These are phyloP conservation scores for Meredithiella fracta DNA, from an alignment of 2,329 filamentous ascomycete species.

Conservation along the genomic window DNA sequence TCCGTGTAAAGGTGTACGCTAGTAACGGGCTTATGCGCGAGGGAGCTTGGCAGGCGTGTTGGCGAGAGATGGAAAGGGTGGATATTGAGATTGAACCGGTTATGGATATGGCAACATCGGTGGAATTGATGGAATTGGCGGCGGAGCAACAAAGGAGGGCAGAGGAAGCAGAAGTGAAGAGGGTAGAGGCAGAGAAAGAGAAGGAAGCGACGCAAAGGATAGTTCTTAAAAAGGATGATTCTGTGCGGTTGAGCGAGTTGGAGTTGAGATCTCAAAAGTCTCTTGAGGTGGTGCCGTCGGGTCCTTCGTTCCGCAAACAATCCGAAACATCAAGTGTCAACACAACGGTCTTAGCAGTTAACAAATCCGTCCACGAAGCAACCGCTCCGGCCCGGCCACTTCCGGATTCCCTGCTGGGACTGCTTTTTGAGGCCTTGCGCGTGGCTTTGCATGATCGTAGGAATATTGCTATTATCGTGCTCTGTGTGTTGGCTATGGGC, in stretches of 20 bases:
- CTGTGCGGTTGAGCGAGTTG: constrained; percentile 10
- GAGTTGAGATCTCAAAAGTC: constrained; percentile 1
- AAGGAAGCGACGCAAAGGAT: constrained; percentile 16
- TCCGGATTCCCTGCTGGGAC: constrained; percentile 33
- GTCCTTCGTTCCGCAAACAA: not conserved
- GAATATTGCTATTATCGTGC: constrained; percentile 39
- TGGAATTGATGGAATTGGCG: constrained; percentile 42
- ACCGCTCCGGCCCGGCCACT: not conserved
- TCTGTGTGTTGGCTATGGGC: constrained; percentile 37
- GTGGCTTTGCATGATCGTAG: constrained; percentile 41
- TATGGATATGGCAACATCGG: constrained; percentile 41
- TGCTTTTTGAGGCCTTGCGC: constrained; percentile 36
- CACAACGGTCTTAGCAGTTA: not conserved
- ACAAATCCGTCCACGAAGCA: not conserved
- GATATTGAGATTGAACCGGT: constrained; percentile 80
- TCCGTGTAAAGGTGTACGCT: constrained; percentile 77
- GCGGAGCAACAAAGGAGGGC: constrained; percentile 28
- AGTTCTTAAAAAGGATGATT: constrained; percentile 9
- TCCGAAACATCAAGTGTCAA: not conserved
- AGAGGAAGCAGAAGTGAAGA: constrained; percentile 22
- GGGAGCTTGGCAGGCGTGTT: constrained; percentile 82
- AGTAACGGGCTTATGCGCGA: constrained; percentile 88
- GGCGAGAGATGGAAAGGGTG: constrained; percentile 97
- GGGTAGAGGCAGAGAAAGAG: constrained; percentile 17
- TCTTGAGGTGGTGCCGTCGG: constrained; percentile 11